These are phyloP conservation scores for Letharia lupina DNA, from an alignment of 495 filamentous ascomycete genomes.

Conservation along the genomic window DNA sequence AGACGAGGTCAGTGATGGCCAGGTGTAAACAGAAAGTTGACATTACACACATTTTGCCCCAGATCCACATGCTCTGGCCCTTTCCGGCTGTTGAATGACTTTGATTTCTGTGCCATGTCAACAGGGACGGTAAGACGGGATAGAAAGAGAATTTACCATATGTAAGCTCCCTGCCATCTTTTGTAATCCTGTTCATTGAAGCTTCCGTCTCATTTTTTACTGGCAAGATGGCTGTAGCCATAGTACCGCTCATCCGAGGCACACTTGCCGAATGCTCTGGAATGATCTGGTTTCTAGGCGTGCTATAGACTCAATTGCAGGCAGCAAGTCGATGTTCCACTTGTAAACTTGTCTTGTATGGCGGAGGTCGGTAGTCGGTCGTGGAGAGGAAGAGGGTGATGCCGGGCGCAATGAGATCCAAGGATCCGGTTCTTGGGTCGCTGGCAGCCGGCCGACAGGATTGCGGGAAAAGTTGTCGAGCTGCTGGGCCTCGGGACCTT, in stretches of 20 bases:
- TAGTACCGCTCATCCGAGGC: background rate
- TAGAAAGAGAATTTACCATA: slow-evolving; percentile 40
- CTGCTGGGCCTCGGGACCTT: background rate
- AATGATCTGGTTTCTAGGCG: background rate
- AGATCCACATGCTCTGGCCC: slow-evolving; percentile 91
- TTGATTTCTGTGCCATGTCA: slow-evolving; percentile 26
- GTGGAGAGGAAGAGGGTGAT: background rate
- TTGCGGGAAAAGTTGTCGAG: background rate
- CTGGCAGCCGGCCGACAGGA: background rate
- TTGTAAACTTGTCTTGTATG: background rate
- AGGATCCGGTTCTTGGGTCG: slow-evolving; percentile 1
- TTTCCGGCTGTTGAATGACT: slow-evolving; percentile 90
- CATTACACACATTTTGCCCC: slow-evolving; percentile 78
- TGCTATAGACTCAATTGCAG: background rate
- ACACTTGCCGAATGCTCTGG: background rate
- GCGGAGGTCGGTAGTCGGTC: background rate
- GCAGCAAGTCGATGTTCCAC: too few relatives aligned
- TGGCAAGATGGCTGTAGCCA: slow-evolving; percentile 33
- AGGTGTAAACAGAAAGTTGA: background rate
- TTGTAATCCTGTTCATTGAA: slow-evolving; percentile 57
- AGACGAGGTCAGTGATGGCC: slow-evolving; percentile 8
- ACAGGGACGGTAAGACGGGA: background rate
- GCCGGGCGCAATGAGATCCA: background rate
- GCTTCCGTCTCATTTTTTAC: slow-evolving; percentile 52
- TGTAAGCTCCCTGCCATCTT: slow-evolving; percentile 69